Conservation (phyloP, 2,329 filamentous ascomycete genomes). For the Parafenestella ontariensis region DNA sequence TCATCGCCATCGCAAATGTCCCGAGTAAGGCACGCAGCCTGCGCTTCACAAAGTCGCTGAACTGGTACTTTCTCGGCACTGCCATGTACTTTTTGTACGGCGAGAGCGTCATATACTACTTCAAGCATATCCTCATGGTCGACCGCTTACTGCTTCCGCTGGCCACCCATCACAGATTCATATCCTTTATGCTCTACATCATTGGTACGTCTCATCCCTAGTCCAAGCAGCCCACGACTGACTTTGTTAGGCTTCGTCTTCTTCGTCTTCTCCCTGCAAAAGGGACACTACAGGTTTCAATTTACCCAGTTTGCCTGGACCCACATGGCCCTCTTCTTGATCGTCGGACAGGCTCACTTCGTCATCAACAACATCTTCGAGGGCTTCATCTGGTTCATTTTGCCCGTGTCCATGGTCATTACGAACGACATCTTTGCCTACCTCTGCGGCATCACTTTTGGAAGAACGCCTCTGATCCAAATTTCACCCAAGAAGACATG, state of each 20-base stretch:
- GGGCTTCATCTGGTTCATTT: conserved; percentile 99
- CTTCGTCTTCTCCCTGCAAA: conserved; percentile 93
- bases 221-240: conserved; percentile 18
- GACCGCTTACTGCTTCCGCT: conserved; percentile 92
- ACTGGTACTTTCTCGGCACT: conserved; percentile 99
- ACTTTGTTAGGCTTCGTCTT: conserved; percentile 83
- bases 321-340: conserved; percentile 97
- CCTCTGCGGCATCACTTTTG: conserved; percentile 95
- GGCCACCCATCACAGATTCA: conserved; percentile 96
- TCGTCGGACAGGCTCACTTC: conserved; percentile 97
- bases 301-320: conserved; percentile 99
- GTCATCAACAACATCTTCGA: conserved; percentile 99
- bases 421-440: conserved; percentile 99
- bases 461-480: conserved; percentile 95
- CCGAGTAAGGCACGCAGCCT: conserved; percentile 89
- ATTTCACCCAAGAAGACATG: conserved; percentile 99
- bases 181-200: conserved; percentile 97
- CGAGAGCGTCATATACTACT: conserved; percentile 99
- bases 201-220: conserved; percentile 71
- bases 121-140: conserved; percentile 97
- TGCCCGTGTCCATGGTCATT: conserved; percentile 92
- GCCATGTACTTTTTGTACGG: conserved; percentile 99
- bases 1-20: conserved; percentile 96
- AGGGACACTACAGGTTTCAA: conserved; percentile 96
- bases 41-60: conserved; percentile 92